Conservation (phyloP, 2,329 filamentous ascomycete genomes). For the Cytospora mali region DNA sequence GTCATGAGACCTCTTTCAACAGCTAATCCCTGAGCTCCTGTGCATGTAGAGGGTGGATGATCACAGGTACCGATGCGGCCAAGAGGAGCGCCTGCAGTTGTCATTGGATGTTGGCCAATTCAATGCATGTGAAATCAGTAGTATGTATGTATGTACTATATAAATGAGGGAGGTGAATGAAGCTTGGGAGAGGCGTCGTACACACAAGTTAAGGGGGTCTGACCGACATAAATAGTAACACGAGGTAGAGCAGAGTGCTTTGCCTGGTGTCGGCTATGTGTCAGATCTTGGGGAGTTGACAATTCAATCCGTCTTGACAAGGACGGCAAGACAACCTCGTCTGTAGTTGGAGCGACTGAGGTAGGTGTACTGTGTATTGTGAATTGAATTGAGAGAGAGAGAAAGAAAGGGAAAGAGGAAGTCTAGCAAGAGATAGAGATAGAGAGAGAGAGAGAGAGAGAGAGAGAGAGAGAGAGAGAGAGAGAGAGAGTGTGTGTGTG, state of each 20-base stretch:
- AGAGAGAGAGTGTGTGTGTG: too few relatives aligned
- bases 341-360: not conserved
- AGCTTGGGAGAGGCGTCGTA: not conserved
- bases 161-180: not conserved
- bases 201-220: not conserved
- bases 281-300: too few relatives aligned
- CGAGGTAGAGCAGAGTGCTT: not conserved
- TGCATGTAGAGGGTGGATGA: slow-evolving; percentile 17
- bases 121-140: slow-evolving; percentile 24
- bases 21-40: slow-evolving; percentile 29
- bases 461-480: too few relatives aligned
- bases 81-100: slow-evolving; percentile 6
- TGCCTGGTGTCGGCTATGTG: not conserved
- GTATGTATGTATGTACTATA: not conserved
- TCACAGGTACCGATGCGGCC: slow-evolving; percentile 21
- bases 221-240: not conserved
- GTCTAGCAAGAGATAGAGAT: not conserved
- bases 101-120: slow-evolving; percentile 16
- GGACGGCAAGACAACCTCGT: not conserved
- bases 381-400: too few relatives aligned
- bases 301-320: too few relatives aligned
- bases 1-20: slow-evolving; percentile 27
- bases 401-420: too few relatives aligned
- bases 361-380: not conserved
- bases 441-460: too few relatives aligned